Conservation (phyloP, 805 yeast genomes). For the Saturnispora dispora region DNA sequence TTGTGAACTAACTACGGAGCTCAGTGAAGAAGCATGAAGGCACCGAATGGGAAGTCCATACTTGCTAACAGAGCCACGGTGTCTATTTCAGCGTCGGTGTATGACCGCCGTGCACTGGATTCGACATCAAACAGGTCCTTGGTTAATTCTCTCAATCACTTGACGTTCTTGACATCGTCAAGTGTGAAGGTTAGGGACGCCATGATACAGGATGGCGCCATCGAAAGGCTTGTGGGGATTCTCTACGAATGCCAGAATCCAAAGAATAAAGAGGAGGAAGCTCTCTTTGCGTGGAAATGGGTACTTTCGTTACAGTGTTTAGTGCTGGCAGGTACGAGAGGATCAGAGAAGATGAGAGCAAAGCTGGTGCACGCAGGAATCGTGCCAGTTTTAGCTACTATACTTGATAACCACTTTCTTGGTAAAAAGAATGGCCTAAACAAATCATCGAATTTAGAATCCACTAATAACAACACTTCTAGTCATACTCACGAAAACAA, state of each 20-base stretch:
- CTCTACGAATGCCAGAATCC: slow-evolving; percentile 64
- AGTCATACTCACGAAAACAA: not conserved
- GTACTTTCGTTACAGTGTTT: slow-evolving; percentile 87
- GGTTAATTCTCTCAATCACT: slow-evolving; percentile 83
- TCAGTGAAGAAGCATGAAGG: slow-evolving; percentile 51
- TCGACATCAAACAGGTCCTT: slow-evolving; percentile 83
- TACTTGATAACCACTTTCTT: slow-evolving; percentile 72
- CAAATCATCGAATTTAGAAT: not conserved
- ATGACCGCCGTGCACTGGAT: slow-evolving; percentile 88
- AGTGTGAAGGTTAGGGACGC: slow-evolving; percentile 88
- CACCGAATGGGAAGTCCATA: slow-evolving; percentile 74
- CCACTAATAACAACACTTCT: not conserved
- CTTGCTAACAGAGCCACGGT: slow-evolving; percentile 84
- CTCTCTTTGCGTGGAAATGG: slow-evolving; percentile 92
- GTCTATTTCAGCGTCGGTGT: slow-evolving; percentile 76
- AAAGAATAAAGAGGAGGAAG: slow-evolving; percentile 29
- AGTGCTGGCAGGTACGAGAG: slow-evolving; percentile 86
- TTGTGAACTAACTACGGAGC: not conserved
- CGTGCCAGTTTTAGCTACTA: slow-evolving; percentile 83
- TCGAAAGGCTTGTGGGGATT: slow-evolving; percentile 79
- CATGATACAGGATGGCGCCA: slow-evolving; percentile 80
- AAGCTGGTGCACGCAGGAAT: slow-evolving; percentile 88
- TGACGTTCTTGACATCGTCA: slow-evolving; percentile 78
- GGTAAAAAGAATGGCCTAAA: slow-evolving; percentile 18
- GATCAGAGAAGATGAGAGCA: slow-evolving; percentile 76